Evolutionary conservation across 1,284 basidiomycete species (phyloP), one percentile per base, ranked within the genome.

Genomic region (Cystobasidiaceae sp.): DNA sequence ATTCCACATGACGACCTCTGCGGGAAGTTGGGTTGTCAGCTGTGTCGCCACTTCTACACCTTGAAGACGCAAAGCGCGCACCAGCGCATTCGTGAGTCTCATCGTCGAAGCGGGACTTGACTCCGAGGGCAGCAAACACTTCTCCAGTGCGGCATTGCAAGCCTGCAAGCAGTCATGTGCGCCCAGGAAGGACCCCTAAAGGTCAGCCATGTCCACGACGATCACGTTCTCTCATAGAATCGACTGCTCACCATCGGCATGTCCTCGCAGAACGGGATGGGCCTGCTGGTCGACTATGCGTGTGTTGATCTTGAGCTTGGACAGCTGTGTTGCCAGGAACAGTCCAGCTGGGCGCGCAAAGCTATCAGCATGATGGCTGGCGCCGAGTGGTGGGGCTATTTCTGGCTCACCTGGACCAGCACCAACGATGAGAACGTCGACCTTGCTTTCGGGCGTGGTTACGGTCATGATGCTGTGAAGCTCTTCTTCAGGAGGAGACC

Each of bases 1-100:
- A 67, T 87, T 85, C 73, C 88, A 88, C 72, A 87, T 88, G 6
- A 71, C 70, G 11, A 86, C 84, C 85, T 88, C 55, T n/a, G 28
- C 34, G 11, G 27, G n/a, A 21, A 30, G 9, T 5, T 11, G 21
- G 37, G 37, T 9, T 39, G 41, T 33, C 37, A 43, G 21, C 39
- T 17, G 17, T 58, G 21, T 21, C 7, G 27, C 33, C 5, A 19
- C 8, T 39, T 6, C 7, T 33, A 30, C 28, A 0, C 19, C 43
- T 1, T 11, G 13, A 58, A 21, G 44, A 49, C 19, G 1, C 23
- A 43, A n/a, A 43, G 21, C 17, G 77, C 82, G 70, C 73, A 87
- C 86, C 54, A 81, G 82, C 76, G 83, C 81, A 69, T 86, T 82
- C 80, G 21, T 62, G 60, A 23, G 60, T 50, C 72, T 88, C 82